phyloP scores from a whole-genome alignment of 345 rosid species.

The Linum trigynum region DNA sequence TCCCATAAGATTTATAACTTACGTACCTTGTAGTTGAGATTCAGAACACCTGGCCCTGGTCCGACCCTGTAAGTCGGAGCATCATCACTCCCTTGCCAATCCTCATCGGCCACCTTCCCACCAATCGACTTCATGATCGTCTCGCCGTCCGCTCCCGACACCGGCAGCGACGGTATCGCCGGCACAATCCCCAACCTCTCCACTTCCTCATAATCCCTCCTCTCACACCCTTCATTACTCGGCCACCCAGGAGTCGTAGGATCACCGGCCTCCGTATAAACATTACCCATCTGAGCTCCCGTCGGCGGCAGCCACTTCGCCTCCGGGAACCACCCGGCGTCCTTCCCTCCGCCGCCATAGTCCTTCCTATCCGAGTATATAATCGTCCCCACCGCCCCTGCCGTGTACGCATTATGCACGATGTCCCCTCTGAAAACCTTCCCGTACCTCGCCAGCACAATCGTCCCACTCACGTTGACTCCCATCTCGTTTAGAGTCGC shows the following conservation, averaged over 20 bases:
- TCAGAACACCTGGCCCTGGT: constrained; percentile 65
- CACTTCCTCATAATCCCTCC: constrained; percentile 47
- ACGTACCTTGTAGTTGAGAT: constrained; percentile 49
- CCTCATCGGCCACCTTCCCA: constrained; percentile 41
- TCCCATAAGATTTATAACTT: neutral
- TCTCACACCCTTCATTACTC: constrained; percentile 57
- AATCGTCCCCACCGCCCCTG: constrained; percentile 58
- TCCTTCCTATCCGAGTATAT: constrained; percentile 51
- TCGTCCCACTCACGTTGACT: constrained; percentile 33
- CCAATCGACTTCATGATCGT: constrained; percentile 42
- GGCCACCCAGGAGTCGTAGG: constrained; percentile 50
- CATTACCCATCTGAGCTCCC: constrained; percentile 74
- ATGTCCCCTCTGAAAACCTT: constrained; percentile 69
- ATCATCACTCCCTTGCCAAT: constrained; percentile 51
- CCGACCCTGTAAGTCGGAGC: constrained; percentile 53
- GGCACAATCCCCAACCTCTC: constrained; percentile 45
- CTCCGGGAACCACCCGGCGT: constrained; percentile 49
- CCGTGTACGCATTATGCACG: constrained; percentile 46
- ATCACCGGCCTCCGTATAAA: constrained; percentile 26
- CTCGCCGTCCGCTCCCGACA: constrained; percentile 63
- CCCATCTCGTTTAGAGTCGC: constrained; percentile 34
- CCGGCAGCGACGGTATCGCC: constrained; percentile 61
- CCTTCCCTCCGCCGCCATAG: constrained; percentile 2
- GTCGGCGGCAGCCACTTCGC: constrained; percentile 73
- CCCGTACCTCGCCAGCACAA: constrained; percentile 61